Percentiles rank a stretch among this genome's conserved stretches.
phyloP scores from a whole-genome alignment of 345 rosid genomes.

The Psidium guajava region DNA sequence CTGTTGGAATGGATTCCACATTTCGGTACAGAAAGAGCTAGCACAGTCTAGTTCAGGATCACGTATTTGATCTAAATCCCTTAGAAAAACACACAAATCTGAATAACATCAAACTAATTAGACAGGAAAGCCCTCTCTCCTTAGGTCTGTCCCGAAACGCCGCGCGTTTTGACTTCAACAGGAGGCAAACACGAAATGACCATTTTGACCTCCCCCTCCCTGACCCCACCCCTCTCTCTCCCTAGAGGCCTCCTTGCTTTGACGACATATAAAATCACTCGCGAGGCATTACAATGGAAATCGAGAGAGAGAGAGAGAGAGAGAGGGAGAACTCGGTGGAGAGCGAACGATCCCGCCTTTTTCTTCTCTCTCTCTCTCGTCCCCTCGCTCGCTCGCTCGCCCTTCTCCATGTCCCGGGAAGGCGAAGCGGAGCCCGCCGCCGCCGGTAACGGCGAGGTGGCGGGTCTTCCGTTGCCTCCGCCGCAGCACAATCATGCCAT shows the following conservation, averaged over 20 bases:
- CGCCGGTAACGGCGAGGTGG: background rate
- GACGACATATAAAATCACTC: background rate
- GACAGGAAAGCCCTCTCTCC: too few species aligned
- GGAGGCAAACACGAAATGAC: background rate
- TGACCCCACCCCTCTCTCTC: too few species aligned
- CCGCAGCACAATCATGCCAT: background rate
- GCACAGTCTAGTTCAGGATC: background rate
- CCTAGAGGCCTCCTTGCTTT: background rate
- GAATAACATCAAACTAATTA: too few species aligned
- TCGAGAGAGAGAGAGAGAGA: background rate
- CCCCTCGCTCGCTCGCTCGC: constrained; percentile 11
- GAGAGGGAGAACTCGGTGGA: background rate
- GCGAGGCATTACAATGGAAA: background rate
- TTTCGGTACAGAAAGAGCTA: background rate
- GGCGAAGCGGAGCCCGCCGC: constrained; percentile 7
- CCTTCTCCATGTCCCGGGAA: constrained; percentile 24
- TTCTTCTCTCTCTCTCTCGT: background rate
- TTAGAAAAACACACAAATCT: too few species aligned
- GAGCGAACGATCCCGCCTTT: too few species aligned
- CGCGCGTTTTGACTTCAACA: too few species aligned
- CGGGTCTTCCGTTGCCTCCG: background rate
- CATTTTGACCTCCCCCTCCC: background rate
- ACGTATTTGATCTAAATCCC: too few species aligned
- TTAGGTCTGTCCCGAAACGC: too few species aligned
- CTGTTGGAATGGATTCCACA: background rate